A percentile compares a stretch with the other conserved stretches of the same genome.
These are phyloP conservation scores for Boletus tylopilopsis DNA, from an alignment of 768 basidiomycete species.

Conservation along the genomic window DNA sequence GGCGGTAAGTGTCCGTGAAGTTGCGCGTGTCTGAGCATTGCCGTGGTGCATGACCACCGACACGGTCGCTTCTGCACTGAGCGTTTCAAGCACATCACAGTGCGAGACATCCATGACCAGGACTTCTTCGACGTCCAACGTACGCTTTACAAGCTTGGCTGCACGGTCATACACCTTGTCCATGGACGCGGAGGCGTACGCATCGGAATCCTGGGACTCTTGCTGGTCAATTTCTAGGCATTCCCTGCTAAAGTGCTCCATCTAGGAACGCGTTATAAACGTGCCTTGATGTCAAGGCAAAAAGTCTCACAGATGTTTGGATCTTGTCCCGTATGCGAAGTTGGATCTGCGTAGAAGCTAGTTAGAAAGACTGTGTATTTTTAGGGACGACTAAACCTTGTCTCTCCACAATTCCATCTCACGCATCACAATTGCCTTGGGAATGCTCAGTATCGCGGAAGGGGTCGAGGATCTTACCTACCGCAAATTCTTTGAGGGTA, in stretches of 20 bases:
- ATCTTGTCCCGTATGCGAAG: conserved; percentile 87
- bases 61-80: conserved; percentile 54
- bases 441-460: conserved; percentile 4
- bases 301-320: conserved; percentile 68
- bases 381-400: conserved; percentile 48
- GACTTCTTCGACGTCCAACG: conserved; percentile 89
- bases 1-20: conserved; percentile 51
- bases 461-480: conserved; percentile 19
- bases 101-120: conserved; percentile 91
- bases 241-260: conserved; percentile 95
- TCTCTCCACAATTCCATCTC: conserved; percentile 96
- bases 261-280: conserved; percentile 38
- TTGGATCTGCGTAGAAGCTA: conserved; percentile 57
- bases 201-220: conserved; percentile 24
- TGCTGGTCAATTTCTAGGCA: conserved; percentile 82
- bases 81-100: conserved; percentile 79
- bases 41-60: conserved; percentile 71
- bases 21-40: conserved; percentile 49
- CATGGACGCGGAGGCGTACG: conserved; percentile 50
- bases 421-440: conserved; percentile 79
- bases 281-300: neutral
- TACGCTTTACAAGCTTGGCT: conserved; percentile 82
- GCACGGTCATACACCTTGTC: conserved; percentile 90
- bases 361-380: neutral
- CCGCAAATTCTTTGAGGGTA: conserved; percentile 91